Evolutionary conservation across 2,329 filamentous ascomycete species (phyloP).

Genomic region (Cercospora brassicicola): DNA sequence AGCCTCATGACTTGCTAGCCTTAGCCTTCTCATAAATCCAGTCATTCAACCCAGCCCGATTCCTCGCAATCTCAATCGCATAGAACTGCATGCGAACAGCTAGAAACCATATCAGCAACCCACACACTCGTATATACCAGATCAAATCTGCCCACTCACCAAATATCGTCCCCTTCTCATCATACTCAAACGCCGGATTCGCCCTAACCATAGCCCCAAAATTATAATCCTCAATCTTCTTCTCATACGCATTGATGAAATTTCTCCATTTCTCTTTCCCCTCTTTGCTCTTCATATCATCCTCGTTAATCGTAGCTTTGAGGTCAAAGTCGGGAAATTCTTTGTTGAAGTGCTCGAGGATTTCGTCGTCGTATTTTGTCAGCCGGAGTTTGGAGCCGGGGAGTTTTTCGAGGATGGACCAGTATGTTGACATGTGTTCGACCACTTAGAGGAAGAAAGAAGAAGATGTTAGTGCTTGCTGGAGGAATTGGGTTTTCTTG

Average conservation of each 20-base stretch:
- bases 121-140: neutral
- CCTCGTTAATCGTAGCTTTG: constrained; percentile 76
- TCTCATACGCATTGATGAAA: constrained; percentile 92
- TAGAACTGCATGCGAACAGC: constrained; percentile 80
- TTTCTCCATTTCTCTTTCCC: constrained; percentile 94
- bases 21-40: constrained; percentile 85
- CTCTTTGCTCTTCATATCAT: constrained; percentile 94
- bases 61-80: constrained; percentile 74
- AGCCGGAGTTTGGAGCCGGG: constrained; percentile 85
- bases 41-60: constrained; percentile 86
- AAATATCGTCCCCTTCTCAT: constrained; percentile 86
- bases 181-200: constrained; percentile 79
- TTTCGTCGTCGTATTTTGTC: constrained; percentile 93
- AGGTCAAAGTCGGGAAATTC: constrained; percentile 94
- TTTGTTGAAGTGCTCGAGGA: constrained; percentile 80
- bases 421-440: constrained; percentile 96
- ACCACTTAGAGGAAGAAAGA: constrained; percentile 59
- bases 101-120: constrained; percentile 28
- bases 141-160: constrained; percentile 53
- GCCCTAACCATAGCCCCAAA: constrained; percentile 91
- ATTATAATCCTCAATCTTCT: constrained; percentile 95
- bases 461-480: neutral
- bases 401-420: constrained; percentile 88
- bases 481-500: neutral
- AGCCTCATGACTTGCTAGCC: constrained; percentile 49